Conservation (phyloP, 345 rosid genomes). For the Euphorbia lathyris region DNA sequence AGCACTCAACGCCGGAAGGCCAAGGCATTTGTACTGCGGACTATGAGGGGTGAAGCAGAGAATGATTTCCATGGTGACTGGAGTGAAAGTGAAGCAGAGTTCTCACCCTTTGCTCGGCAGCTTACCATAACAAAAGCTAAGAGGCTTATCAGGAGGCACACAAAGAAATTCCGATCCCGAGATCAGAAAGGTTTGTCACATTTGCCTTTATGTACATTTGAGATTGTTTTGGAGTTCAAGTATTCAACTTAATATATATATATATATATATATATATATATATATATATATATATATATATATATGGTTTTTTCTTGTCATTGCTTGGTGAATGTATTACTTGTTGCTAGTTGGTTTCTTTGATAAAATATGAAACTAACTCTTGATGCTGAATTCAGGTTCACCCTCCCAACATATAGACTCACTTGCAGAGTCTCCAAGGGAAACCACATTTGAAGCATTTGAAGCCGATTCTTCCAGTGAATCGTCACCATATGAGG, state of each 20-base stretch:
- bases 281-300: too few species aligned
- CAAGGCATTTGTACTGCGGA: constrained; percentile 80
- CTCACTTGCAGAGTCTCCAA: constrained; percentile 74
- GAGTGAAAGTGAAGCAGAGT: constrained; percentile 89
- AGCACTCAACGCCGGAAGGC: constrained; percentile 93
- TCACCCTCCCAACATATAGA: constrained; percentile 70
- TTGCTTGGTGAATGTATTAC: not conserved
- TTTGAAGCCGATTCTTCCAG: constrained; percentile 77
- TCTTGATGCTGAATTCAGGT: constrained; percentile 42
- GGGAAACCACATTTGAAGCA: constrained; percentile 42
- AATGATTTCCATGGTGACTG: constrained; percentile 82
- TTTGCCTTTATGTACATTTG: not conserved
- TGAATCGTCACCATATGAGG: constrained; percentile 80
- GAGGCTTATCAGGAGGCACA: constrained; percentile 78
- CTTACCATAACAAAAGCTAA: constrained; percentile 89
- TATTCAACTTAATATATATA: not conserved
- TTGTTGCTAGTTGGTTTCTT: not conserved
- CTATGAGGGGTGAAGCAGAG: constrained; percentile 96
- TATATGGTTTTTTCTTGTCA: too few species aligned
- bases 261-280: too few species aligned
- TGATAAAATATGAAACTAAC: not conserved
- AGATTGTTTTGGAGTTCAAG: not conserved
- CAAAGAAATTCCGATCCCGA: constrained; percentile 79
- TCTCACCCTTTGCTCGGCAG: constrained; percentile 83
- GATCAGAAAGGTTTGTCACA: constrained; percentile 62